Percentiles rank a stretch among this genome's conserved stretches.
phyloP scores from a whole-genome alignment of 768 basidiomycete genomes.

The Lactarius akahatsu region DNA sequence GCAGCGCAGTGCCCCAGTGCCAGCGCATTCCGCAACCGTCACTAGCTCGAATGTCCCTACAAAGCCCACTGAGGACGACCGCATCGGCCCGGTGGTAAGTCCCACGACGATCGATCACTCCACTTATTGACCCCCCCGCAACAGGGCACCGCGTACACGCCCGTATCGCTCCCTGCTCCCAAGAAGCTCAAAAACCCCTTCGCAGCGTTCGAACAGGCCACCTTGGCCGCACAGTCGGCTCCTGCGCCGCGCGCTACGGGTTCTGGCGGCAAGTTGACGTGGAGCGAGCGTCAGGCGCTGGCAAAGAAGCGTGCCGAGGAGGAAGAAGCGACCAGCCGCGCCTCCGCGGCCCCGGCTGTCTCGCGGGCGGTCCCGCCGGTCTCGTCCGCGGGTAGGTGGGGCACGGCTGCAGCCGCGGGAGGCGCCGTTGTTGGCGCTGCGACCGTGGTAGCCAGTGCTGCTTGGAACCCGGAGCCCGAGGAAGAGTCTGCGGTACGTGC shows the following conservation, averaged over 20 bases:
- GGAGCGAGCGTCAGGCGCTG: slow-evolving; percentile 91
- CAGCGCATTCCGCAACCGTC: slow-evolving; percentile 41
- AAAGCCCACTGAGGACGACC: slow-evolving; percentile 76
- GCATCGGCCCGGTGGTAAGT: slow-evolving; percentile 66
- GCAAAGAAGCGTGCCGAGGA: slow-evolving; percentile 85
- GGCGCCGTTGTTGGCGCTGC: slow-evolving; percentile 10
- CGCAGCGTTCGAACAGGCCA: slow-evolving; percentile 39
- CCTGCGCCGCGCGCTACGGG: slow-evolving; percentile 32
- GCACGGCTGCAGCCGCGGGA: slow-evolving; percentile 43
- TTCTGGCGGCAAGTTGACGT: slow-evolving; percentile 79
- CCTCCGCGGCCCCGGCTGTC: slow-evolving; percentile 29
- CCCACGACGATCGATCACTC: not conserved
- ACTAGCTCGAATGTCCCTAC: slow-evolving; percentile 50
- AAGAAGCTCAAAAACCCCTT: slow-evolving; percentile 88
- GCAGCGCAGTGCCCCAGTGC: slow-evolving; percentile 29
- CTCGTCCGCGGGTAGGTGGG: slow-evolving; percentile 14
- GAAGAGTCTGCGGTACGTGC: slow-evolving; percentile 19
- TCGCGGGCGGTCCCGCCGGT: slow-evolving; percentile 22
- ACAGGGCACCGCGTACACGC: slow-evolving; percentile 81
- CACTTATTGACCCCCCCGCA: not conserved
- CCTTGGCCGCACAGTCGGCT: slow-evolving; percentile 32
- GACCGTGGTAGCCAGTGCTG: not conserved
- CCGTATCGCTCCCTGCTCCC: slow-evolving; percentile 80
- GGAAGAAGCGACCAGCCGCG: slow-evolving; percentile 64
- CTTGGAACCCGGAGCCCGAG: slow-evolving; percentile 17